Conservation (phyloP, 2,329 filamentous ascomycete genomes). For the Blastomyces emzantsi region DNA sequence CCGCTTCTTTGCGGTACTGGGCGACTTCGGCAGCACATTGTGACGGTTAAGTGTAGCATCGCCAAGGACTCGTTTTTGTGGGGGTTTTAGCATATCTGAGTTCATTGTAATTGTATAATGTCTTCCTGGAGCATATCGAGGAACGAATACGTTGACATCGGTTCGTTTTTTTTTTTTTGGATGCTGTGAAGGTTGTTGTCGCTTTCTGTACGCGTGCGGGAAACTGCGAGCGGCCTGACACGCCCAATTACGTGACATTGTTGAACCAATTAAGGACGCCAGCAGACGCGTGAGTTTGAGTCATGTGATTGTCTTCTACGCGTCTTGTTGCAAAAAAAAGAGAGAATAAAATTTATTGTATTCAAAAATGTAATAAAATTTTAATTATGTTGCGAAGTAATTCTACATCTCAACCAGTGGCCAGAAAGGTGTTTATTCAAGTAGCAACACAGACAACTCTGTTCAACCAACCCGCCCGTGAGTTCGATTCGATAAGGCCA, state of each 20-base stretch:
- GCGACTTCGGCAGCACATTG: slow-evolving; percentile 50
- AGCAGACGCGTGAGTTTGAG: slow-evolving; percentile 1
- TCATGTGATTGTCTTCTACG: neutral
- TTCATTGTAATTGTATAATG: slow-evolving; percentile 26
- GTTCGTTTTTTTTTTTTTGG: neutral
- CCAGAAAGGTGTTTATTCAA: neutral
- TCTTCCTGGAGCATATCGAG: slow-evolving; percentile 14
- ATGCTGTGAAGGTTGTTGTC: neutral
- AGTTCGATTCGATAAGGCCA: neutral
- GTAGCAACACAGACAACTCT: neutral
- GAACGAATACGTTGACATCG: neutral
- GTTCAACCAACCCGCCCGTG: neutral
- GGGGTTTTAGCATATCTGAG: slow-evolving; percentile 34
- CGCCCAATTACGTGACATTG: slow-evolving; percentile 9
- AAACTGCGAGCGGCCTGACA: neutral
- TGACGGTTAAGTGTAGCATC: slow-evolving; percentile 57
- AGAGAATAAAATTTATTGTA: neutral
- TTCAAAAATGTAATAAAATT: neutral
- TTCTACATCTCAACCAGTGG: neutral
- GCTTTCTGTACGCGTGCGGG: neutral
- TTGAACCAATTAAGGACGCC: slow-evolving; percentile 1
- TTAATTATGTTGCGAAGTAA: neutral
- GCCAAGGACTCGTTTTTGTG: slow-evolving; percentile 64
- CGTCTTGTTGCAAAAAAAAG: neutral
- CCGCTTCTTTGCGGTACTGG: slow-evolving; percentile 62